These are phyloP conservation scores for Abrus pulchellus DNA, from an alignment of 306 rosid genomes.

Conservation along the genomic window DNA sequence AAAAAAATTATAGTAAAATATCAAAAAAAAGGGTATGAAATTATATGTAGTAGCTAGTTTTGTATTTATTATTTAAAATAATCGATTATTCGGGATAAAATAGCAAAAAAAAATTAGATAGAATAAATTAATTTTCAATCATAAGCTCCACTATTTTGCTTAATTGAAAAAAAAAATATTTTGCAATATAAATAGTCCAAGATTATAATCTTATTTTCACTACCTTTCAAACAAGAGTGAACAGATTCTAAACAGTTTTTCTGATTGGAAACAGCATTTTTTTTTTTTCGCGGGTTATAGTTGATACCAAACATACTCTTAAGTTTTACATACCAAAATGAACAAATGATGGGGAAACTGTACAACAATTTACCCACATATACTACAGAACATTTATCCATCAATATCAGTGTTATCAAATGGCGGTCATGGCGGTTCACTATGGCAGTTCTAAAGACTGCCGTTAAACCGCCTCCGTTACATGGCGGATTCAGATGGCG, in stretches of 20 bases:
- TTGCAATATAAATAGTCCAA: not conserved
- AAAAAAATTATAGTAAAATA: not conserved
- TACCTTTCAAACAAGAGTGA: not conserved
- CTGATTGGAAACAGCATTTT: not conserved
- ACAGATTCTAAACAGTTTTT: not conserved
- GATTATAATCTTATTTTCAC: not conserved
- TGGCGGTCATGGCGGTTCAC: no score
- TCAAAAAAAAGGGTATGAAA: not conserved
- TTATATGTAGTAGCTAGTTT: not conserved
- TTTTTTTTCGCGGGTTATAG: not conserved
- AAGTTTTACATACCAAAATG: not conserved
- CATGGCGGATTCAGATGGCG: no score
- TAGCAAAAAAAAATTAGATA: not conserved
- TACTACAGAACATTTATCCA: constrained; percentile 11
- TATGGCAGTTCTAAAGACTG: no score
- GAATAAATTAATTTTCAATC: not conserved
- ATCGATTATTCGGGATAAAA: not conserved
- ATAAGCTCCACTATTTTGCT: not conserved
- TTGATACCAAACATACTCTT: not conserved
- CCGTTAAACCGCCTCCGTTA: no score
- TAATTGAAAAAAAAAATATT: not conserved
- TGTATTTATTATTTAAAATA: not conserved
- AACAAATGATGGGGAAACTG: constrained; percentile 16
- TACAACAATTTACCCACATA: constrained; percentile 6
- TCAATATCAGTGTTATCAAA: no score